Base-by-base conservation (phyloP, 1,284 basidiomycete genomes). In the Anthracocystis panici-leucophaei region DNA sequence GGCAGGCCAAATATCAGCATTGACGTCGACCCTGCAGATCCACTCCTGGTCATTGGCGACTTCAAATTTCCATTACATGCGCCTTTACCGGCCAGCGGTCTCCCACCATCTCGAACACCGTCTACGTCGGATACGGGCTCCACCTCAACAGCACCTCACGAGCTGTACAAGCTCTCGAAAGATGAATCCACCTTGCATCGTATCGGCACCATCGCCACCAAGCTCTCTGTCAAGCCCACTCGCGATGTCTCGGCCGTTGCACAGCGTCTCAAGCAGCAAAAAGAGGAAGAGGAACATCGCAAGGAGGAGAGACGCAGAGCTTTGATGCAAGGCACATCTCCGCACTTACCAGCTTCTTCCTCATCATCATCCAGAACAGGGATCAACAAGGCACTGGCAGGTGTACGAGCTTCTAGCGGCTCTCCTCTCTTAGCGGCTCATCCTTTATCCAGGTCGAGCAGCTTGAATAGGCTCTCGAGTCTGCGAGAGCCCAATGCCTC, bases 221-320 rank as follows among this genome's bases (percentile, higher is more conserved):
- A 77, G 57, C 52, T 73, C 21, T 54, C 66, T 1, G 70, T 77
- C 33, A 69, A 65, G 31, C 70, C 75, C 0, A 66, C 63, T 16
- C 54, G 63, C 5, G 66, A 74, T 60, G 62, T 66, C 23, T 69
- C 69, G n/a, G 60, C 70, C 3, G 66, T 65, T 2, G 69, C 75
- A 5, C 65, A 69, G 27, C 62, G 75, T 2, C 70, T 77, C 45
- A 77, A 77, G 40, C 70, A 77, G 46, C 65, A 73, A 23, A 61
- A 64, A 42, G 75, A 77, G 40, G 75, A 77, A 33, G 66, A 73
- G 20, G 70, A 77, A 21, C 70, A 65, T 14, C 65, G 70, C 45
- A 77, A 70, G 38, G 61, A 76, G 23, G 70, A 77, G 29, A 21
- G 75, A 18, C 66, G 62, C 10, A 56, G 54, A 21, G 66, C 75